phyloP scores from a whole-genome alignment of 495 filamentous ascomycete genomes.

The Tuber microsphaerosporum region DNA sequence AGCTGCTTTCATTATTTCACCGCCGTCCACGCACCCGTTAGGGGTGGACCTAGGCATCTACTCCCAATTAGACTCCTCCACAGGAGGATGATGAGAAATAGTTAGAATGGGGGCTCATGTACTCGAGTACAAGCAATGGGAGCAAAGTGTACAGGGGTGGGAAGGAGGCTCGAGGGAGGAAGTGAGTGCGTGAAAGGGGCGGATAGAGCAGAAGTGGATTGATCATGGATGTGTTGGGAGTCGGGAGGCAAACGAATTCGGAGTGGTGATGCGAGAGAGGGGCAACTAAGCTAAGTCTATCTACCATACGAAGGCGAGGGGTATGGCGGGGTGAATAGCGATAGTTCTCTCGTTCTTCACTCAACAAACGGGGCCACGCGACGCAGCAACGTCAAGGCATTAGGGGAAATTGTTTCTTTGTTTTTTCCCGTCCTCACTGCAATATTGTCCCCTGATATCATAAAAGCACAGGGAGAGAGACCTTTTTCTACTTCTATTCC shows the following conservation, averaged over 20 bases:
- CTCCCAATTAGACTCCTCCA: slow-evolving; percentile 29
- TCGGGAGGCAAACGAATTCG: slow-evolving; percentile 40
- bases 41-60: slow-evolving; percentile 23
- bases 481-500: neutral
- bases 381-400: slow-evolving; percentile 23
- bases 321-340: slow-evolving; percentile 32
- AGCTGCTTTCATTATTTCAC: slow-evolving; percentile 11
- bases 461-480: neutral
- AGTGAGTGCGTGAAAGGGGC: slow-evolving; percentile 42
- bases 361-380: slow-evolving; percentile 19
- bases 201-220: slow-evolving; percentile 41
- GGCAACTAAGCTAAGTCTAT: slow-evolving; percentile 20
- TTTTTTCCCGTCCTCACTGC: slow-evolving; percentile 3
- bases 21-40: slow-evolving; percentile 29
- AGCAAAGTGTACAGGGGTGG: slow-evolving; percentile 34
- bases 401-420: slow-evolving; percentile 15
- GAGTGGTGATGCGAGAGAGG: slow-evolving; percentile 40
- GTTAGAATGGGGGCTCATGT: slow-evolving; percentile 21
- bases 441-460: neutral
- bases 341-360: slow-evolving; percentile 18
- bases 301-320: slow-evolving; percentile 30
- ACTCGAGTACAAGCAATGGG: slow-evolving; percentile 6
- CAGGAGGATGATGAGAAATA: slow-evolving; percentile 14
- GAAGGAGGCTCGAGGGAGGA: slow-evolving; percentile 37
- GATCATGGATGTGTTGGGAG: slow-evolving; percentile 43